Conservation (phyloP, 768 basidiomycete species). For the Leucosporidium creatinivorum region DNA sequence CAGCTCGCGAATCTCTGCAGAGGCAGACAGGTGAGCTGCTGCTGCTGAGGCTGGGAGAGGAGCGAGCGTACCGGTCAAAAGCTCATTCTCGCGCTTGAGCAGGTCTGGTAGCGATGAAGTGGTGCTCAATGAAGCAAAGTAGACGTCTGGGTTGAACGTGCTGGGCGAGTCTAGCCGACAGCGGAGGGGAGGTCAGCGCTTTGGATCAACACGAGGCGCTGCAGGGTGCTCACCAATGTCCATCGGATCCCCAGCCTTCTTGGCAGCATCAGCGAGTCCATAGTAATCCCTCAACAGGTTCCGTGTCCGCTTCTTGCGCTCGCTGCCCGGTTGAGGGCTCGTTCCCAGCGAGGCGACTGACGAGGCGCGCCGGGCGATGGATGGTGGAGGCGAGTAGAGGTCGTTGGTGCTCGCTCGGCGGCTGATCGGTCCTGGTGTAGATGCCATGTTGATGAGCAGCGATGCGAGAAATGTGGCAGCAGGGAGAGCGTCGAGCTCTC, state of each 20-base stretch:
- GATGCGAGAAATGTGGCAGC: too few relatives aligned
- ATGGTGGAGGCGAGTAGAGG: conserved; percentile 8
- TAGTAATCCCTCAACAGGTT: conserved; percentile 80
- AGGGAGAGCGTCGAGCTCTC: too few relatives aligned
- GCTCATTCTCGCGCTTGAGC: conserved; percentile 72
- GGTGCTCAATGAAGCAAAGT: conserved; percentile 3
- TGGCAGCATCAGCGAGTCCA: conserved; percentile 64
- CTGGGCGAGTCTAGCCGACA: conserved; percentile 7
- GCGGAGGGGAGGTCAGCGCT: conserved; percentile 37
- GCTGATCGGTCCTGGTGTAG: too few relatives aligned
- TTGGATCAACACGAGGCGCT: background rate
- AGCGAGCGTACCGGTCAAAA: conserved; percentile 54
- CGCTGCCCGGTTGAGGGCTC: background rate
- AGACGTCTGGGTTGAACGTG: conserved; percentile 3
- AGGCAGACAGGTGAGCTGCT: background rate
- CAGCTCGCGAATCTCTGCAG: conserved; percentile 71
- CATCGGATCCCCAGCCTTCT: conserved; percentile 53
- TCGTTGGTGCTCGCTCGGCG: background rate
- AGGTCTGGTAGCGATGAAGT: conserved; percentile 42
- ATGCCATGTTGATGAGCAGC: too few relatives aligned
- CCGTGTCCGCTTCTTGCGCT: conserved; percentile 55
- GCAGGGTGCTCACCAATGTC: conserved; percentile 47
- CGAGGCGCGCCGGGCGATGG: conserved; percentile 13
- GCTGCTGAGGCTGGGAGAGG: background rate
- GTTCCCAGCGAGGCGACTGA: conserved; percentile 2